phyloP scores from a whole-genome alignment of 1,284 basidiomycete genomes.

The Cystobasidiaceae sp. region DNA sequence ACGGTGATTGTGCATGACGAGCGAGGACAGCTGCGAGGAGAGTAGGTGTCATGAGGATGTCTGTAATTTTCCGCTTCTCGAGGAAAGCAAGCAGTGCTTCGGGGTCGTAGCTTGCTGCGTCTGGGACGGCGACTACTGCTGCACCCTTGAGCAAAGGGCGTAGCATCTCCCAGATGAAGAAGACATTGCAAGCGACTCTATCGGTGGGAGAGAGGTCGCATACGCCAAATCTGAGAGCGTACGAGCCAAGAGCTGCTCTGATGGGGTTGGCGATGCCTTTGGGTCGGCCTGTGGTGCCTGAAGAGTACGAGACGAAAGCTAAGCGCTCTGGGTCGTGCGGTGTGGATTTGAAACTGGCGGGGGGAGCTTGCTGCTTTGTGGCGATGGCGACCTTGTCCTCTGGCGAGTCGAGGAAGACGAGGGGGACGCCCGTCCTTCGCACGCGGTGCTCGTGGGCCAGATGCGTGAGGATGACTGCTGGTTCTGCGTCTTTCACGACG shows the following conservation, averaged over 20 bases:
- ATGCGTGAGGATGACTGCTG: slow-evolving; percentile 44
- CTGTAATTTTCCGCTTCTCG: slow-evolving; percentile 41
- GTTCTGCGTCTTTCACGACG: slow-evolving; percentile 44
- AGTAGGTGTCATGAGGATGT: slow-evolving; percentile 46
- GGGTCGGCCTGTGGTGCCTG: slow-evolving; percentile 45
- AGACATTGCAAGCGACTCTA: slow-evolving; percentile 46
- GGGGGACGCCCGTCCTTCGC: slow-evolving; percentile 29
- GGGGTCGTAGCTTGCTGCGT: slow-evolving; percentile 44
- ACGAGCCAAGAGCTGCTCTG: slow-evolving; percentile 43
- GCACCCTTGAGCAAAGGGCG: slow-evolving; percentile 44
- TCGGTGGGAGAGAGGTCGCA: slow-evolving; percentile 42
- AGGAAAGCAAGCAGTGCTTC: slow-evolving; percentile 42
- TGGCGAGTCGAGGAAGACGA: slow-evolving; percentile 2
- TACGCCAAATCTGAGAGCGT: slow-evolving; percentile 43
- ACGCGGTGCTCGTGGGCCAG: slow-evolving; percentile 39
- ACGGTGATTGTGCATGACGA: slow-evolving; percentile 35
- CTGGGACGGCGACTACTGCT: slow-evolving; percentile 44
- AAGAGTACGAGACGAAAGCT: slow-evolving; percentile 46
- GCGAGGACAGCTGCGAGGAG: slow-evolving; percentile 44
- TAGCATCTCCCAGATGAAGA: slow-evolving; percentile 46
- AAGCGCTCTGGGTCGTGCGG: slow-evolving; percentile 43
- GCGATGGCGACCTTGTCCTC: not conserved
- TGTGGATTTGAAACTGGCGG: slow-evolving; percentile 35
- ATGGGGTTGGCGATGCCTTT: slow-evolving; percentile 46
- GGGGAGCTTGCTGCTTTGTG: slow-evolving; percentile 25